phyloP scores from a whole-genome alignment of 2,329 filamentous ascomycete species.

The Ophiostoma perfectum region DNA sequence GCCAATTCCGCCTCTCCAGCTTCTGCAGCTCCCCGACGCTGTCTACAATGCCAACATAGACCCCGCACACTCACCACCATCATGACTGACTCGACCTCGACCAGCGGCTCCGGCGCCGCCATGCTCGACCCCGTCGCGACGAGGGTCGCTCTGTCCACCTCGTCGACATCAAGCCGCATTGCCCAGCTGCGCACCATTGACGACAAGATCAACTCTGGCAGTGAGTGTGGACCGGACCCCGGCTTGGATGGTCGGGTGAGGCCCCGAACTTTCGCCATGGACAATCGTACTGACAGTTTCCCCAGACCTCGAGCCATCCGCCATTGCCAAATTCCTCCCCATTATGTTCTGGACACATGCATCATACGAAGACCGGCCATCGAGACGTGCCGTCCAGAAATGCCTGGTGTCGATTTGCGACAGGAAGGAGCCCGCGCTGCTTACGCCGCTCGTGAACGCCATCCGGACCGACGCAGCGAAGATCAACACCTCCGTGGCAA shows the following conservation, averaged over 20 bases:
- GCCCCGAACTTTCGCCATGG: too few relatives aligned
- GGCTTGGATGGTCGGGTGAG: background rate
- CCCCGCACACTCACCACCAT: constrained; percentile 30
- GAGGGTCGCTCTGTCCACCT: constrained; percentile 49
- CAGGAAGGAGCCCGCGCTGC: constrained; percentile 49
- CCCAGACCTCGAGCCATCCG: constrained; percentile 44
- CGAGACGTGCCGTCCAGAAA: constrained; percentile 73
- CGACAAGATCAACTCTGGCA: constrained; percentile 50
- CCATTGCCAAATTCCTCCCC: constrained; percentile 55
- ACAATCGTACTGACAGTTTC: background rate
- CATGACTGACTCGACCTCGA: constrained; percentile 48
- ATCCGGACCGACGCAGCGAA: constrained; percentile 72
- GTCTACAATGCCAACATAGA: constrained; percentile 24
- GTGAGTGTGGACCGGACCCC: constrained; percentile 36
- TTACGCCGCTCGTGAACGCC: constrained; percentile 60
- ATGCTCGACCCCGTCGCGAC: constrained; percentile 25
- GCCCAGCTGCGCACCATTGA: constrained; percentile 51
- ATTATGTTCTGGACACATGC: constrained; percentile 83
- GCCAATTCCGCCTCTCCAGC: constrained; percentile 20
- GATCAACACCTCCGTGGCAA: constrained; percentile 67
- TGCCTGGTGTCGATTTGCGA: constrained; percentile 64
- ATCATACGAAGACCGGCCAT: constrained; percentile 78
- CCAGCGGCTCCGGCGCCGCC: constrained; percentile 32
- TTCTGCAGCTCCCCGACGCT: constrained; percentile 13
- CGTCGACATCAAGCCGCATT: constrained; percentile 55